These are phyloP conservation scores for Oryza brachyantha DNA, from an alignment of 176 grass and related monocot genomes.

Conservation along the genomic window DNA sequence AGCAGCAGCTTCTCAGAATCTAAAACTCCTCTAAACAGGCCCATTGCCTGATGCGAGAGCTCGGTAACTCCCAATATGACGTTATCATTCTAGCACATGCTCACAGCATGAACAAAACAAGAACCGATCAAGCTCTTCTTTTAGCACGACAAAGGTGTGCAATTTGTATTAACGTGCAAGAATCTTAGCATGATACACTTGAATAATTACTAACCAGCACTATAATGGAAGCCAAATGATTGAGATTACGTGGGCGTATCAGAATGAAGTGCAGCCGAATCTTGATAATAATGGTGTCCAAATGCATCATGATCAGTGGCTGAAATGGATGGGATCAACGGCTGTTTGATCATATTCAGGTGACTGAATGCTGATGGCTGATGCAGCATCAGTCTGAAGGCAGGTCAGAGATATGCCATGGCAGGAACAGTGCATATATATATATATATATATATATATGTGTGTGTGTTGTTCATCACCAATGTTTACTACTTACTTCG, in stretches of 20 bases:
- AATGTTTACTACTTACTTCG: too few relatives aligned
- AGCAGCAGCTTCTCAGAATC: too few relatives aligned
- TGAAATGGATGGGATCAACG: neutral
- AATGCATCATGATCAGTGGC: neutral
- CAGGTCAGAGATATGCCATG: constrained; percentile 26
- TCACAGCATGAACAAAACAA: neutral
- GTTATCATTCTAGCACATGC: neutral
- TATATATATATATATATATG: too few relatives aligned
- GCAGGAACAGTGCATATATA: neutral
- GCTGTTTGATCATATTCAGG: constrained; percentile 20
- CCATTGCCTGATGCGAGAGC: too few relatives aligned
- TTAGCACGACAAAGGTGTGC: neutral
- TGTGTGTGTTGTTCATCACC: too few relatives aligned
- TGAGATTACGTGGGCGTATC: neutral
- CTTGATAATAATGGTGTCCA: neutral
- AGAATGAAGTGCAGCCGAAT: neutral
- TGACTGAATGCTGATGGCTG: neutral
- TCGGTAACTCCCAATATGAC: too few relatives aligned
- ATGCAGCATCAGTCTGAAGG: neutral
- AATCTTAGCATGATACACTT: neutral
- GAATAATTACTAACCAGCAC: neutral
- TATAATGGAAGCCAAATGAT: neutral
- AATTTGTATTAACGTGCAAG: neutral
- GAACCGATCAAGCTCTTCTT: neutral
- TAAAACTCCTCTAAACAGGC: too few relatives aligned